These are phyloP conservation scores for Neoconidiobolus thromboides DNA, from an alignment of 371 early-diverging fungal genomes.

Conservation along the genomic window DNA sequence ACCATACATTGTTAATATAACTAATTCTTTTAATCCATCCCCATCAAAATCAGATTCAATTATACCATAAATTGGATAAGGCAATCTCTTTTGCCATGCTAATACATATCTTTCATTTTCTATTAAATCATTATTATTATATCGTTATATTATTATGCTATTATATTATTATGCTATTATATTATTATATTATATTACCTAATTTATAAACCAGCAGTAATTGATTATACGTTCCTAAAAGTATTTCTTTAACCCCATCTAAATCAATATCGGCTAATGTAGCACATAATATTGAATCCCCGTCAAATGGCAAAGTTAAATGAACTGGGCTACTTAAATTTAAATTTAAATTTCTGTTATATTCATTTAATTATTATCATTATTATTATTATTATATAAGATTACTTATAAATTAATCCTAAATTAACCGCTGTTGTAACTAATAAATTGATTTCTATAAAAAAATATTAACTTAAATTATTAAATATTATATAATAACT, in stretches of 20 bases:
- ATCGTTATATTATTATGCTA: too few relatives aligned
- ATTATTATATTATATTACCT: background rate
- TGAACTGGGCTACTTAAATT: too few relatives aligned
- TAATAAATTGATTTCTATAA: background rate
- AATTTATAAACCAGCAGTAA: constrained; percentile 3
- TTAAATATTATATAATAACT: background rate
- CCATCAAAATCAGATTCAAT: constrained; percentile 3
- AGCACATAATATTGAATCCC: background rate
- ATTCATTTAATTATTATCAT: too few relatives aligned
- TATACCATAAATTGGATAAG: constrained; percentile 4
- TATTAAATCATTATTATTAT: background rate
- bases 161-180: too few relatives aligned
- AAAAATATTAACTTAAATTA: background rate
- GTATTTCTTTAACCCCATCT: background rate
- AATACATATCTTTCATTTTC: background rate
- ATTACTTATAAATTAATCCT: constrained; percentile 1
- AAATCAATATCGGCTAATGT: constrained; percentile 1
- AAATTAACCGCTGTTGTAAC: constrained; percentile 2
- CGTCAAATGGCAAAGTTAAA: background rate
- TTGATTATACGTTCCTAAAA: constrained; percentile 5
- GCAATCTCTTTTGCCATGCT: background rate
- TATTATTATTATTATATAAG: background rate
- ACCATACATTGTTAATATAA: constrained; percentile 2
- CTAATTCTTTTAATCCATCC: constrained; percentile 5
- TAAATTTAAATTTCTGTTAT: too few relatives aligned